A percentile compares a stretch with the other conserved stretches of the same genome.
Evolutionary conservation across 495 filamentous ascomycete genomes (phyloP).

Genomic region (Sabuloglossum arenarium): DNA sequence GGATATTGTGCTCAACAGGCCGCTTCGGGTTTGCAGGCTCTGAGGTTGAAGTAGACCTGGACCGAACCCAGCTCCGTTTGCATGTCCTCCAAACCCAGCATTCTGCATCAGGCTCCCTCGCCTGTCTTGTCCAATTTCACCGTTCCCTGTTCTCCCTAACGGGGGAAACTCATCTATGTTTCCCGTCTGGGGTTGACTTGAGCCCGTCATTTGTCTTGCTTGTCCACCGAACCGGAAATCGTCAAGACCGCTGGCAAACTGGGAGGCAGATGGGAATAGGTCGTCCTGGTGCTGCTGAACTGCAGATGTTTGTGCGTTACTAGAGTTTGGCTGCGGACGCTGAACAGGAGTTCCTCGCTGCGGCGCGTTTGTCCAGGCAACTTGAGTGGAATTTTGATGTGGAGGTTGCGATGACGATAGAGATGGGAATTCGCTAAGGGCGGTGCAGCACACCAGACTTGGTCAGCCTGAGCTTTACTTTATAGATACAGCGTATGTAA

Average conservation of each 20-base stretch:
- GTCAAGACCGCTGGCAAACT: slow-evolving; percentile 32
- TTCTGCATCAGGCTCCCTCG: slow-evolving; percentile 40
- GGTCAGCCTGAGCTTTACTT: not conserved
- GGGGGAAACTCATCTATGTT: slow-evolving; percentile 74
- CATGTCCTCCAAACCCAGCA: slow-evolving; percentile 38
- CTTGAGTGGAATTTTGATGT: slow-evolving; percentile 29
- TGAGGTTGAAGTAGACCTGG: slow-evolving; percentile 8
- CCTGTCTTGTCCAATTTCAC: slow-evolving; percentile 51
- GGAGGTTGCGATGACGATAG: slow-evolving; percentile 51
- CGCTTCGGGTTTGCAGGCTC: slow-evolving; percentile 22
- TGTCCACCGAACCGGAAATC: slow-evolving; percentile 38
- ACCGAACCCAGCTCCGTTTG: slow-evolving; percentile 24
- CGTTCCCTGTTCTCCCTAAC: slow-evolving; percentile 45
- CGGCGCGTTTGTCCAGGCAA: slow-evolving; percentile 47
- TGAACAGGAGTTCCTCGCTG: slow-evolving; percentile 38
- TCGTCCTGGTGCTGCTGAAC: slow-evolving; percentile 29
- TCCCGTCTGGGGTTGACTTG: slow-evolving; percentile 40
- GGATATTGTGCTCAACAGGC: slow-evolving; percentile 35
- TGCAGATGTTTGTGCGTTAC: slow-evolving; percentile 29
- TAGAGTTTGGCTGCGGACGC: slow-evolving; percentile 37
- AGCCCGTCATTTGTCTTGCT: slow-evolving; percentile 29
- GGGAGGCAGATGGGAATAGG: slow-evolving; percentile 27
- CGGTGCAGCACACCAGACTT: not conserved
- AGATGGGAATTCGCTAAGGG: slow-evolving; percentile 62
- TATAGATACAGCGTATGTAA: not conserved